Conservation (phyloP, 352 stramenopile species). For the Phytophthora rubi region DNA sequence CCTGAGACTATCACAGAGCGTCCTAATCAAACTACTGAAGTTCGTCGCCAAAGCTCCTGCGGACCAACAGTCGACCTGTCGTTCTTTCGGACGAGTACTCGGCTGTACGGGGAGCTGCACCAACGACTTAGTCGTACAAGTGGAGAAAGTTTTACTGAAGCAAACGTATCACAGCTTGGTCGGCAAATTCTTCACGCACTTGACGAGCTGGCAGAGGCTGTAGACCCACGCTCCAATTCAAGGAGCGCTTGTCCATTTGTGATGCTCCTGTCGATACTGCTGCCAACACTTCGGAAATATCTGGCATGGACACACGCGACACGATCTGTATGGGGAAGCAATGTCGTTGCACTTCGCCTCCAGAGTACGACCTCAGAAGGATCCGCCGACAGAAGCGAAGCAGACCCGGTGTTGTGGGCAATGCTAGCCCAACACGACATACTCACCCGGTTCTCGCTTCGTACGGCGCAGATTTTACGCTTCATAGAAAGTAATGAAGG, state of each 20-base stretch:
- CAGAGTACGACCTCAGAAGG: constrained; percentile 19
- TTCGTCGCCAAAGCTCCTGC: constrained; percentile 1
- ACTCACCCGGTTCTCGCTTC: constrained; percentile 39
- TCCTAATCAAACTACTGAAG: neutral
- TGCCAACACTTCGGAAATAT: constrained; percentile 65
- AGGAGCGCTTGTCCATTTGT: constrained; percentile 51
- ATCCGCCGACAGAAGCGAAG: constrained; percentile 9
- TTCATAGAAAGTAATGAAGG: constrained; percentile 60
- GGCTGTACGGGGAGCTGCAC: constrained; percentile 58
- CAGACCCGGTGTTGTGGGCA: constrained; percentile 35
- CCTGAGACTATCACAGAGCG: neutral
- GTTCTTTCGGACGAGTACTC: constrained; percentile 33
- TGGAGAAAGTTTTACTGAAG: constrained; percentile 45
- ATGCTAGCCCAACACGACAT: constrained; percentile 61
- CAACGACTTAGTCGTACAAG: constrained; percentile 16
- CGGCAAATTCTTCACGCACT: constrained; percentile 39
- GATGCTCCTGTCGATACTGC: constrained; percentile 67
- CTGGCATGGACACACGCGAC: constrained; percentile 53
- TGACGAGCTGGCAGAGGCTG: constrained; percentile 23
- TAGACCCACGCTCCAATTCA: constrained; percentile 17
- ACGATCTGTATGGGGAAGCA: constrained; percentile 43
- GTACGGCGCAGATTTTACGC: constrained; percentile 38
- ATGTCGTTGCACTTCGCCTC: constrained; percentile 14
- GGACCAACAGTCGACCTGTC: constrained; percentile 18
- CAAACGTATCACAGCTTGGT: constrained; percentile 33